These are phyloP conservation scores for Annona cherimola DNA, from an alignment of 164 flowering plant genomes.

Conservation along the genomic window DNA sequence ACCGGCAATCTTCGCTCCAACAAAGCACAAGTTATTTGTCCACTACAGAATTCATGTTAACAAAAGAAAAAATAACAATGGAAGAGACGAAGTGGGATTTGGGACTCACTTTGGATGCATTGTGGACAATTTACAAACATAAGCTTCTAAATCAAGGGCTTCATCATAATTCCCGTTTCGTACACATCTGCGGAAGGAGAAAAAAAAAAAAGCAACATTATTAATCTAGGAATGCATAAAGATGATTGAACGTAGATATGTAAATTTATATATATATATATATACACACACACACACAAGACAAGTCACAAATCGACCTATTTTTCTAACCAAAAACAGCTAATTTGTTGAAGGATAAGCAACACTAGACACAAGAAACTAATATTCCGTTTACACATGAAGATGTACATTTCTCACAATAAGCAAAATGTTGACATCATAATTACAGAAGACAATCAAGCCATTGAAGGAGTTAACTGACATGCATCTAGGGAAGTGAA, in stretches of 20 bases:
- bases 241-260: background rate
- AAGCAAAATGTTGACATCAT: no score
- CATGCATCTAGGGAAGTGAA: no score
- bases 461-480: no score
- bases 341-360: no score
- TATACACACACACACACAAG: background rate
- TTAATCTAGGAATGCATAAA: no score
- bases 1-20: conserved; percentile 58
- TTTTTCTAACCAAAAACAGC: background rate
- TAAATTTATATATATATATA: background rate
- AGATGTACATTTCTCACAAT: no score
- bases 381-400: no score
- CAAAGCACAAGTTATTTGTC: conserved; percentile 4
- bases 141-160: conserved; percentile 96
- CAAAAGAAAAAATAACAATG: background rate
- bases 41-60: background rate
- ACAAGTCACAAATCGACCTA: background rate
- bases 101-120: conserved; percentile 89
- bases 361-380: no score
- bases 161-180: conserved; percentile 97
- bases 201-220: background rate
- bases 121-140: conserved; percentile 76
- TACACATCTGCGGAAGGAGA: conserved; percentile 63
- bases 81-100: background rate
- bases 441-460: no score